Base-by-base conservation (phyloP, 305 asterid species). In the Solanum hybrid region DNA sequence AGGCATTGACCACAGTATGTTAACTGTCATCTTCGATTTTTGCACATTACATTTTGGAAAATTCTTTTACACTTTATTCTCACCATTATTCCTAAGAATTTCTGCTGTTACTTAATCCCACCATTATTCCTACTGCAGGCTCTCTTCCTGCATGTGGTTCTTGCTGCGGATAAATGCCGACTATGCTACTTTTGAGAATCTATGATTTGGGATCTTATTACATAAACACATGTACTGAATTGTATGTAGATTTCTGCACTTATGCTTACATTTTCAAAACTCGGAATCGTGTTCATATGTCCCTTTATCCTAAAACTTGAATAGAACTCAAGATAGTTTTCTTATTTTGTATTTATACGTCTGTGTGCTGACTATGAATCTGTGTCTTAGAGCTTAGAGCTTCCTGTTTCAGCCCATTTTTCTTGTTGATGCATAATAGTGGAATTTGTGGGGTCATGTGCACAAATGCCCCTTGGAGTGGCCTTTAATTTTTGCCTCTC, bases 131-230 rank as follows among this genome's bases (percentile, higher is more conserved):
- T 26, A 88, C 37, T 82, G 87, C 93, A 97, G 99, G 94, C 78
- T 92, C 98, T 77, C 97, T 95, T 91, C 98, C 99, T 81, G 99
- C 99, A 1, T 96, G 99, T 91, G 99, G 99, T 90, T 97, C 99
- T 56, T 97, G 99, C 92, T 97, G 99, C 69, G 99, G 98, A 72
- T 88, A 90, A 85, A 73, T 24, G 87, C 56, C 1, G 35, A 4
- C n/a, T 3, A 84, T 51, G 76, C 40, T 4, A 45, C 87, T 29
- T 31, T 56, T 84, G 87, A 31, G 75, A 84, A 3, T 84, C 19
- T 51, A 84, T 51, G 19, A 24, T 31, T 29, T 82, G 38, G 6
- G 87, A 29, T 82, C 73, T 82, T 42, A 45, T 45, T 82, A 27
- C 17, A 45, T 27, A 42, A 82, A 29, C 14, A 42, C 32, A 40